These are phyloP conservation scores for Aureobasidium sp. DNA, from an alignment of 2,329 filamentous ascomycete genomes.

Conservation along the genomic window DNA sequence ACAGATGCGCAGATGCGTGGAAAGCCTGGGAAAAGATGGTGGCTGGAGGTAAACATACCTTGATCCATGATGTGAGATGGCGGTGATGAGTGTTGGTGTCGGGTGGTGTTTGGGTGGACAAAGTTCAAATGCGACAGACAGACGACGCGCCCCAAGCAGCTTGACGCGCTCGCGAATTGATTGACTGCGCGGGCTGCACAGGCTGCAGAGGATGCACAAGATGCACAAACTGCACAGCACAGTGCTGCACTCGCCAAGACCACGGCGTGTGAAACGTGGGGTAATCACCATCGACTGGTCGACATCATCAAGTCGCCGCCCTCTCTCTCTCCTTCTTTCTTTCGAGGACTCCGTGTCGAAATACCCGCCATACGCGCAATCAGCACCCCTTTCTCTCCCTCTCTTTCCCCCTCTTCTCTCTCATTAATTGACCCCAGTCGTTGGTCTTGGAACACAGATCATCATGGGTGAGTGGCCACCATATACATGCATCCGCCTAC, in stretches of 20 bases:
- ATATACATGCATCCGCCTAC: neutral
- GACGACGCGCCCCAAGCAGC: neutral
- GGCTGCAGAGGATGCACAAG: neutral
- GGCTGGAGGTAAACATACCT: neutral
- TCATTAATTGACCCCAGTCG: neutral
- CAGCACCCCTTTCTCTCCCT: conserved; percentile 17
- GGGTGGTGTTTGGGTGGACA: neutral
- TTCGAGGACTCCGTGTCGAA: conserved; percentile 35
- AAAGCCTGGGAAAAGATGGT: neutral
- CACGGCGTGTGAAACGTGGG: too few species aligned
- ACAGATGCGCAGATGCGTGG: neutral
- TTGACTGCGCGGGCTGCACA: neutral
- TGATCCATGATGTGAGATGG: neutral
- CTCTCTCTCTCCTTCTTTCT: conserved; percentile 20
- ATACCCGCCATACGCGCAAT: conserved; percentile 22
- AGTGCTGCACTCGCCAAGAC: too few species aligned
- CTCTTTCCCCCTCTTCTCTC: conserved; percentile 5
- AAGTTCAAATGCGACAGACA: neutral
- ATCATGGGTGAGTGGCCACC: conserved; percentile 27
- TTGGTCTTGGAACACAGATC: conserved; percentile 27
- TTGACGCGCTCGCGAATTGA: neutral
- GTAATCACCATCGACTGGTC: neutral
- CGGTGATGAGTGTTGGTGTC: neutral
- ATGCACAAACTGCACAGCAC: too few species aligned
- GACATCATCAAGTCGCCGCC: conserved; percentile 3